Evolutionary conservation across 1,139 yeast species (phyloP), one percentile per base, ranked within the genome.

Genomic region (Yamadazyma conglobata): DNA sequence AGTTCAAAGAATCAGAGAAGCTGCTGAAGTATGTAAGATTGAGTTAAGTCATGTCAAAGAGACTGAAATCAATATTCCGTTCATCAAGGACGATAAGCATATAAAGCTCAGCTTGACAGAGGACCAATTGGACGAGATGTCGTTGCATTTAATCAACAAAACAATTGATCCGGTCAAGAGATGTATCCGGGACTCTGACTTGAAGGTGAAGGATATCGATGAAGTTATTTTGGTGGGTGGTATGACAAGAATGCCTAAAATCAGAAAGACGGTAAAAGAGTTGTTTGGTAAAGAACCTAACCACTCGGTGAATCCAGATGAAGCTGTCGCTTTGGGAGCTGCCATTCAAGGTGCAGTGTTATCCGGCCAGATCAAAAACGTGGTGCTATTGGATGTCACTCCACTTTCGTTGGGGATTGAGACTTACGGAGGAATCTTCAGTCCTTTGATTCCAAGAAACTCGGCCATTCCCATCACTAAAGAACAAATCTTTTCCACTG

Each of bases 231-330:
- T 83, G 28, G 93, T 83, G 16, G 93, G 93, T 18, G 93, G 93
- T 24, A 83, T 83, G 93, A 82, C 93, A 1, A 60, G 91, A 50
- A 83, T 83, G 93, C 93, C 93, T 16, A 77, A 74, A 49, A 73
- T 83, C 24, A 61, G 87, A 36, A 58, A 62, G 19, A 60, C 70
- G 0, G 88, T 83, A 1, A 70, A 65, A 37, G 67, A 69, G 1
- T 48, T 76, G n/a, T 81, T 82, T 49, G 61, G 64, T 5, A 77
- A 69, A 43, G 56, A 61, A 31, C 86, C 88, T 13, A 79, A 74
- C 40, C 73, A 79, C 2, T 69, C 73, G 2, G 83, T 83, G 2
- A 83, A 83, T 44, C 93, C 93, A 1, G 93, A 83, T 52, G 93
- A 83, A 53, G 89, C 91, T 0, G 93, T 83, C 10, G 91, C 91